Conservation (phyloP, 2,329 filamentous ascomycete genomes). For the Tricladium varicosporioides region DNA sequence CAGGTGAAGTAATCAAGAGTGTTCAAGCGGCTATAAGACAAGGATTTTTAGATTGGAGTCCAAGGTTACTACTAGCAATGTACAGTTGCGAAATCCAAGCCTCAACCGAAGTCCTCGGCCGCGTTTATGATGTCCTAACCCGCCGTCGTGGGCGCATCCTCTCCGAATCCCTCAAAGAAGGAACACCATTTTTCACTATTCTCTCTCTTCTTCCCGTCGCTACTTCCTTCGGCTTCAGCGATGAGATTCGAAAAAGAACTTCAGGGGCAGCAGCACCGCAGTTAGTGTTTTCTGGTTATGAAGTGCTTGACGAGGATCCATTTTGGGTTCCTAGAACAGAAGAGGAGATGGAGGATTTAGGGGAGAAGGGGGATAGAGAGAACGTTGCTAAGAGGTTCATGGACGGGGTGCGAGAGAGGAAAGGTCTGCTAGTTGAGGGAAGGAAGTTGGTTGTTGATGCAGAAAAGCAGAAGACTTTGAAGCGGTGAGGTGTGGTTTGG, state of each 20-base stretch:
- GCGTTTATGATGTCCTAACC: conserved; percentile 97
- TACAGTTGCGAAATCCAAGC: conserved; percentile 98
- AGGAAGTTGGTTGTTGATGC: conserved; percentile 76
- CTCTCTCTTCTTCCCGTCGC: conserved; percentile 84
- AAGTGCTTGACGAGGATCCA: conserved; percentile 90
- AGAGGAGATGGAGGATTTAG: conserved; percentile 93
- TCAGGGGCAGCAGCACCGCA: conserved; percentile 89
- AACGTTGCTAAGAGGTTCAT: conserved; percentile 97
- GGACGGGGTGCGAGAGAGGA: conserved; percentile 80
- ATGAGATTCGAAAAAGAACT: conserved; percentile 94
- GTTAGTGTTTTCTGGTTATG: conserved; percentile 88
- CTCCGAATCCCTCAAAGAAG: conserved; percentile 88
- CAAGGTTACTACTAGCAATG: conserved; percentile 94
- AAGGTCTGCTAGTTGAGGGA: conserved; percentile 82
- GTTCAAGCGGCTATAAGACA: conserved; percentile 79
- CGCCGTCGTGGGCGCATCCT: conserved; percentile 86
- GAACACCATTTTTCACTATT: conserved; percentile 95
- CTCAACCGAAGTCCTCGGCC: conserved; percentile 82
- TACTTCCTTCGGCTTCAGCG: conserved; percentile 92
- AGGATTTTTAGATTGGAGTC: conserved; percentile 93
- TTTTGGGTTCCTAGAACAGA: conserved; percentile 98
- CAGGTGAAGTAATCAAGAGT: conserved; percentile 89
- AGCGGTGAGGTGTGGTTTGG: conserved; percentile 46
- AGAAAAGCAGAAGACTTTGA: conserved; percentile 81
- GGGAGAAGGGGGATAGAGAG: conserved; percentile 88